Conservation (phyloP, 2,329 filamentous ascomycete species). For the Amauroascus niger region DNA sequence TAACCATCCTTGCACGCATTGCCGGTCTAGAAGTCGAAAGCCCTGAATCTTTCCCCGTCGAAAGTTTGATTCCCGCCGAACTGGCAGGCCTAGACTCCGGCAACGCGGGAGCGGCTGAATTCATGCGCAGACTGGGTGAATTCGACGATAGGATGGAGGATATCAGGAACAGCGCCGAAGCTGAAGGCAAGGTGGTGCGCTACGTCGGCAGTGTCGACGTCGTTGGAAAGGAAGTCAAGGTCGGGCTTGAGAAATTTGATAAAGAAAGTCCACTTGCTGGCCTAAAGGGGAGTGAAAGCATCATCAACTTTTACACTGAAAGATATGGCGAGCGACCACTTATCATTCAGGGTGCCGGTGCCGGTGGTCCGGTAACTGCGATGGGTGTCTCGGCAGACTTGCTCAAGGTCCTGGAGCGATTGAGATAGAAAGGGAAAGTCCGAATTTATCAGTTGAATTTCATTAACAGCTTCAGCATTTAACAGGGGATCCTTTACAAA, state of each 20-base stretch:
- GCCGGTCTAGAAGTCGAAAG: conserved; percentile 72
- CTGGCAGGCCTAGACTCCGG: conserved; percentile 61
- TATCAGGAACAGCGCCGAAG: conserved; percentile 73
- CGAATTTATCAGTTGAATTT: too few species aligned
- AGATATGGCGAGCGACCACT: conserved; percentile 84
- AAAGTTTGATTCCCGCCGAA: conserved; percentile 83
- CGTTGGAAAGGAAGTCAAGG: conserved; percentile 68
- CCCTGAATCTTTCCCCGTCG: conserved; percentile 82
- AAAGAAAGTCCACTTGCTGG: conserved; percentile 83
- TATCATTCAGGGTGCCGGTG: conserved; percentile 88
- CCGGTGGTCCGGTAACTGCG: conserved; percentile 88
- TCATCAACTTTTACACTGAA: conserved; percentile 97
- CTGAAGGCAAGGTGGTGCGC: conserved; percentile 80
- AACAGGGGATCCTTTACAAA: not conserved
- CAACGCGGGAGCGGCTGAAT: conserved; percentile 59
- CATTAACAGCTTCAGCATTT: not conserved
- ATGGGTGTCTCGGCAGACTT: conserved; percentile 96
- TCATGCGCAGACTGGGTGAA: conserved; percentile 65
- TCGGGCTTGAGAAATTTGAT: conserved; percentile 84
- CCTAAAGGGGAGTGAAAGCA: conserved; percentile 95
- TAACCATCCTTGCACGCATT: conserved; percentile 85
- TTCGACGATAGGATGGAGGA: conserved; percentile 88
- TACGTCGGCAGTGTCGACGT: conserved; percentile 94
- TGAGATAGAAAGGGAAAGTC: conserved; percentile 45
- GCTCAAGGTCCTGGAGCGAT: conserved; percentile 71